Conservation (phyloP, 495 filamentous ascomycete genomes). For the Penicillium lagena region DNA sequence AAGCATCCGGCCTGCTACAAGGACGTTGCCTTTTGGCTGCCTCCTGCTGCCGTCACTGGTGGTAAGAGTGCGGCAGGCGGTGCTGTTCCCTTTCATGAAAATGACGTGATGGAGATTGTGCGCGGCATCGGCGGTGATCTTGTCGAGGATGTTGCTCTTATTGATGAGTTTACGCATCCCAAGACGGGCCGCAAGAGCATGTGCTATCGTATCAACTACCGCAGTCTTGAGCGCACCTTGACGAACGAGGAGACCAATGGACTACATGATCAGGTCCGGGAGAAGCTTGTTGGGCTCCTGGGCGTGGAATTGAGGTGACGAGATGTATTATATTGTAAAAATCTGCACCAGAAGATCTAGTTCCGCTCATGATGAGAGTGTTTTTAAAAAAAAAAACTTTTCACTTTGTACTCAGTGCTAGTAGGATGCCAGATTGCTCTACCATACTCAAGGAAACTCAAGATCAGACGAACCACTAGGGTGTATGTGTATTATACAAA, state of each 20-base stretch:
- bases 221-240: slow-evolving; percentile 82
- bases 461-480: no score
- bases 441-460: neutral
- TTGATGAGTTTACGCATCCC: slow-evolving; percentile 87
- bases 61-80: slow-evolving; percentile 47
- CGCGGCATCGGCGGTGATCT: slow-evolving; percentile 70
- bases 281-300: slow-evolving; percentile 56
- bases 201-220: slow-evolving; percentile 90
- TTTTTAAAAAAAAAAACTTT: no score
- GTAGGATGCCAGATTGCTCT: neutral
- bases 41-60: slow-evolving; percentile 35
- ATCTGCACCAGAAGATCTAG: slow-evolving; percentile 17
- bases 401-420: no score
- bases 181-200: slow-evolving; percentile 73
- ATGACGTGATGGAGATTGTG: slow-evolving; percentile 95
- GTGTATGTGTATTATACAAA: slow-evolving; percentile 26
- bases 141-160: slow-evolving; percentile 78
- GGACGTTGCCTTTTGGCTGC: slow-evolving; percentile 92
- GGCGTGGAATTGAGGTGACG: slow-evolving; percentile 74
- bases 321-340: slow-evolving; percentile 11
- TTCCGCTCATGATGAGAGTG: neutral
- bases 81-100: slow-evolving; percentile 67
- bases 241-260: slow-evolving; percentile 71
- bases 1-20: slow-evolving; percentile 82
- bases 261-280: slow-evolving; percentile 61